Base-by-base conservation (phyloP, 2,329 filamentous ascomycete genomes). In the Pseudogymnoascus sp. region DNA sequence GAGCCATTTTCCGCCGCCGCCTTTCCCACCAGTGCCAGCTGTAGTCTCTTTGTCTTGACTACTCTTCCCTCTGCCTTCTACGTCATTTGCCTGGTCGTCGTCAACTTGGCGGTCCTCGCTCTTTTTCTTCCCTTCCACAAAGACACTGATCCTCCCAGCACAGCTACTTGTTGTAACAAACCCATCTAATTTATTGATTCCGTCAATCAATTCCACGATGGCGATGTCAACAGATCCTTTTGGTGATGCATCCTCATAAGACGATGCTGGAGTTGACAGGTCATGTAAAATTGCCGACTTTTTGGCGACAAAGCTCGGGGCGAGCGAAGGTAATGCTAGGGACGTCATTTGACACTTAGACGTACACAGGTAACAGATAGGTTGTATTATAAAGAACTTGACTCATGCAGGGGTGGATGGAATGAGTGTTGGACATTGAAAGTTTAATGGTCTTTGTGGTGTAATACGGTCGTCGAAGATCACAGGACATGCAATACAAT, bases 121-220 rank as follows among this genome's bases (percentile, higher is more conserved):
- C 41, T 37, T 63, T 59, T 84, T 88, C 49, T 77, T 78, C 0
- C 92, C 92, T 76, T 97, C 93, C 0, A 95, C 78, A 71, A 95
- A 97, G 3, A 97, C 89, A 66, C 89, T 92, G 55, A 95, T 83
- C 61, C 93, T 81, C 0, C 93, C 93, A 2, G 91, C 90, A 73
- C 93, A 97, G 74, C 92, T 96, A 75, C 92, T 96, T 2, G 92
- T 97, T 1, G 93, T 97, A 35, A 95, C 91, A 41, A 92, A 83
- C 1, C 90, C 91, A 1, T 86, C 82, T 5, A 88, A 72, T 1
- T 70, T 73, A 74, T 97, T 97, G 72, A 97, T 88, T 67, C 89
- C 85, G 60, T 82, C 80, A 65, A 97, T 92, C 61, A 97, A 78
- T 21, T 86, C 81, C 55, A 87, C 83, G 67, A 97, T 92, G 0